Evolutionary conservation across 2,329 filamentous ascomycete species (phyloP).

Genomic region (Neonectria coccinea): DNA sequence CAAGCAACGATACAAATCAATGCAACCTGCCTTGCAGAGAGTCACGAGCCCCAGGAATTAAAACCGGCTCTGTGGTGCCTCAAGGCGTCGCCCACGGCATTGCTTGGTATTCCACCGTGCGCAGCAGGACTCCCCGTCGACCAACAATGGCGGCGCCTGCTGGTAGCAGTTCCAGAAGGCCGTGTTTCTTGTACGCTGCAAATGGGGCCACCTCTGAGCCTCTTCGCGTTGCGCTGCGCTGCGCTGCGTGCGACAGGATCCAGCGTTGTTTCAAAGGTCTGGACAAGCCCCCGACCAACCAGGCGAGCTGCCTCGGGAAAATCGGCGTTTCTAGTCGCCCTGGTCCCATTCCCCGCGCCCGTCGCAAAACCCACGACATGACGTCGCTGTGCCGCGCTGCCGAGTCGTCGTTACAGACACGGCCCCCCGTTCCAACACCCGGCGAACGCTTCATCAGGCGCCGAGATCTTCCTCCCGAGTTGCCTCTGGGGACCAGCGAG

Average conservation of each 20-base stretch:
- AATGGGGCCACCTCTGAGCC: slow-evolving; percentile 1
- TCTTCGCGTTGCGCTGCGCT: not conserved
- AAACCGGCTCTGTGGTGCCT: too few relatives aligned
- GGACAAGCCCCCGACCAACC: slow-evolving; percentile 20
- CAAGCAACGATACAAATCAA: not conserved
- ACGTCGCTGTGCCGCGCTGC: slow-evolving; percentile 46
- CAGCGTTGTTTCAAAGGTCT: slow-evolving; percentile 19
- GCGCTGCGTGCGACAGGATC: not conserved
- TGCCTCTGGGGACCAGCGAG: slow-evolving; percentile 11
- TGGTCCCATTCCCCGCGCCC: slow-evolving; percentile 38
- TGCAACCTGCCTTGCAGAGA: not conserved
- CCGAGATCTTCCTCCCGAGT: slow-evolving; percentile 4
- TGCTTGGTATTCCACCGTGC: not conserved
- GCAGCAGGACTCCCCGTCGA: not conserved
- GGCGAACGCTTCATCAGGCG: not conserved
- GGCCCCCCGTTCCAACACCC: not conserved
- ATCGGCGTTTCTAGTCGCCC: slow-evolving; percentile 41
- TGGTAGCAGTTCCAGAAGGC: slow-evolving; percentile 20
- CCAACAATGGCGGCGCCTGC: slow-evolving; percentile 10
- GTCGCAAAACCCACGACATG: slow-evolving; percentile 34
- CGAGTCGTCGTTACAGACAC: slow-evolving; percentile 33
- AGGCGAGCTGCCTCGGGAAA: slow-evolving; percentile 39
- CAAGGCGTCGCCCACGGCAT: slow-evolving; percentile 1
- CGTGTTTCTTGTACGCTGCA: slow-evolving; percentile 2
- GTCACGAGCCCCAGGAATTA: not conserved